Evolutionary conservation across 106 monocot species (phyloP), one percentile per base, ranked within the genome.

Genomic region (Dendrobium catenatum): DNA sequence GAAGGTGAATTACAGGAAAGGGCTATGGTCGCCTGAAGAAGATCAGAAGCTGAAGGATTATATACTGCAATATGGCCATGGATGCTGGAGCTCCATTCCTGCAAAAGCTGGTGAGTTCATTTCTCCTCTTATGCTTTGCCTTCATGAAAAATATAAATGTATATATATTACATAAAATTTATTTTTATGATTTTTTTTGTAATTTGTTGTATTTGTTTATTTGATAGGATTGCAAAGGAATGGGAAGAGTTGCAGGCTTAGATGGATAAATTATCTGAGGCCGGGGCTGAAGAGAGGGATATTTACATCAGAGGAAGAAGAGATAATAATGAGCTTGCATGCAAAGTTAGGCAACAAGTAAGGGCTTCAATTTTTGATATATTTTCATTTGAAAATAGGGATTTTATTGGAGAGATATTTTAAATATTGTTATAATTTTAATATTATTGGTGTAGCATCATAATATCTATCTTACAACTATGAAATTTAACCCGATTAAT

Each of bases 211-310:
- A 42, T 46, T 4, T 64, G 5, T 9, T n/a, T 74, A 7, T 44
- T 6, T 18, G 26, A 27, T 75, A 84, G 84, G 84, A 6, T 54
- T 84, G 76, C 84, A 84, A 18, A 75, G 80, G 76, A 84, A 75
- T 83, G 88, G 88, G 29, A 85, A 88, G 88, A 88, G 85, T 29
- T 88, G 88, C 72, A 85, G 88, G 11, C 64, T 88, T 24, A 80
- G 88, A 54, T 88, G 88, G 88, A 88, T 88, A 55, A 88, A 88
- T 66, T 88, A 88, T 82, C 77, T 88, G 80, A 85, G 85, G 77
- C 88, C 88, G n/a, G 90, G 87, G 54, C 84, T 90, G 0, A 90
- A 88, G 80, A 87, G 79, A 2, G 85, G 86, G 1, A 56, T 83
- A 6, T 90, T 90, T 68, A 79, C 90, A 20, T 8, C 33, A 5